Percentiles rank a stretch among this genome's conserved stretches.
These are phyloP conservation scores for Ceratocystis diversiconidia DNA, from an alignment of 2,329 filamentous ascomycete genomes.

Conservation along the genomic window DNA sequence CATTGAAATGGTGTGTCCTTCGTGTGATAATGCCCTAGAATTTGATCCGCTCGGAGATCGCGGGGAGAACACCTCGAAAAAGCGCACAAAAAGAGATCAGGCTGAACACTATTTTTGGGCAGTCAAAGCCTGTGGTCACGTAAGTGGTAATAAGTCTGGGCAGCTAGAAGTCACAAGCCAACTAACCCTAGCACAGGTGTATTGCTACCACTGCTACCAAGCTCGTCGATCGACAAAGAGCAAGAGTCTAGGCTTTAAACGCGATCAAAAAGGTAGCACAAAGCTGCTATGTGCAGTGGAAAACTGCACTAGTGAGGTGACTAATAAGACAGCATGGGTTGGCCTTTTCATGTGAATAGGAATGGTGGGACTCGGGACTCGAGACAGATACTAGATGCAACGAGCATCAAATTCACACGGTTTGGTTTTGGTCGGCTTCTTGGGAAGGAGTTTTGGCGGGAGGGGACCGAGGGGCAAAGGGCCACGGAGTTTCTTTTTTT, in stretches of 20 bases:
- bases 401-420: too few relatives aligned
- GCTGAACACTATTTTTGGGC: constrained; percentile 85
- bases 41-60: constrained; percentile 40
- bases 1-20: constrained; percentile 65
- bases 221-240: constrained; percentile 33
- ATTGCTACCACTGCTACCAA: constrained; percentile 48
- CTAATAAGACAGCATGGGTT: constrained; percentile 43
- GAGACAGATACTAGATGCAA: too few relatives aligned
- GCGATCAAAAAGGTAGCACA: constrained; percentile 1
- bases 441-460: neutral
- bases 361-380: constrained; percentile 20
- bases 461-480: neutral
- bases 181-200: constrained; percentile 34
- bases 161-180: neutral
- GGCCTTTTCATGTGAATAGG: constrained; percentile 40
- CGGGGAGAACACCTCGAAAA: constrained; percentile 22
- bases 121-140: constrained; percentile 80
- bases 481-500: neutral
- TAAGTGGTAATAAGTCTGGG: constrained; percentile 33
- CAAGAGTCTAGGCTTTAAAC: constrained; percentile 18
- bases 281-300: constrained; percentile 43
- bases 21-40: constrained; percentile 72
- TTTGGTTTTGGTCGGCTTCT: too few relatives aligned
- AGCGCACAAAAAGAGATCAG: constrained; percentile 32
- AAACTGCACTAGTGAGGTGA: constrained; percentile 40